Conservation (phyloP, 306 rosid genomes). For the Medicago ruthenica region DNA sequence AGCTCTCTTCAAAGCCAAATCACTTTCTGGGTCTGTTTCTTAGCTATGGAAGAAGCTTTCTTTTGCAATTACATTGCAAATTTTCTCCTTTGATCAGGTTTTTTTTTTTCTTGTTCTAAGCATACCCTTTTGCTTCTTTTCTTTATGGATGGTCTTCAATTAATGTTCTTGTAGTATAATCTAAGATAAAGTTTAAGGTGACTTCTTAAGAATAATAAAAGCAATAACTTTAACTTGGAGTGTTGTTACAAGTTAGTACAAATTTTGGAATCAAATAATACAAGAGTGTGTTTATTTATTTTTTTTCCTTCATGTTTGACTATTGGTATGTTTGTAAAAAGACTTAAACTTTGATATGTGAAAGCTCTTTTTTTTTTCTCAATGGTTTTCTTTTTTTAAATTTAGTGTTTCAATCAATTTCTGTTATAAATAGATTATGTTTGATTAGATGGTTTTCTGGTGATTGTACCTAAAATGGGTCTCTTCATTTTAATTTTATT, state of each 20-base stretch:
- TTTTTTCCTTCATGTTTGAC: neutral
- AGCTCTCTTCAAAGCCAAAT: slow-evolving; percentile 42
- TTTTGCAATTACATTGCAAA: slow-evolving; percentile 49
- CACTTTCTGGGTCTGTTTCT: slow-evolving; percentile 56
- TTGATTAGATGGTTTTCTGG: slow-evolving; percentile 44
- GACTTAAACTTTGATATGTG: slow-evolving; percentile 28
- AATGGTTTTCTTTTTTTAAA: slow-evolving; percentile 3
- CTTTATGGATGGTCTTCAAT: slow-evolving; percentile 33
- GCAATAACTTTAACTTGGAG: slow-evolving; percentile 37
- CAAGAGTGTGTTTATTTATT: slow-evolving; percentile 24
- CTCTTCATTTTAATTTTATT: slow-evolving; percentile 22
- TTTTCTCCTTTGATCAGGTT: slow-evolving; percentile 52
- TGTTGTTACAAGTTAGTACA: slow-evolving; percentile 32
- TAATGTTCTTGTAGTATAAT: slow-evolving; percentile 38
- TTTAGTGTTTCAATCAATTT: slow-evolving; percentile 2
- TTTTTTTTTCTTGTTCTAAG: slow-evolving; percentile 21
- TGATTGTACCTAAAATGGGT: slow-evolving; percentile 38
- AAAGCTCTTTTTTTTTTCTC: slow-evolving; percentile 39
- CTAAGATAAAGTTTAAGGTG: slow-evolving; percentile 43
- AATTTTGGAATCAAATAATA: slow-evolving; percentile 39
- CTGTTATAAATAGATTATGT: slow-evolving; percentile 41
- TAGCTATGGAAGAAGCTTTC: slow-evolving; percentile 59
- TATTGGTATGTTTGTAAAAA: slow-evolving; percentile 32
- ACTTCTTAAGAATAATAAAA: slow-evolving; percentile 9
- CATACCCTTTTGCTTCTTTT: slow-evolving; percentile 44